Evolutionary conservation across 257 asterid genomes (phyloP).

Genomic region (Rehmannia glutinosa): DNA sequence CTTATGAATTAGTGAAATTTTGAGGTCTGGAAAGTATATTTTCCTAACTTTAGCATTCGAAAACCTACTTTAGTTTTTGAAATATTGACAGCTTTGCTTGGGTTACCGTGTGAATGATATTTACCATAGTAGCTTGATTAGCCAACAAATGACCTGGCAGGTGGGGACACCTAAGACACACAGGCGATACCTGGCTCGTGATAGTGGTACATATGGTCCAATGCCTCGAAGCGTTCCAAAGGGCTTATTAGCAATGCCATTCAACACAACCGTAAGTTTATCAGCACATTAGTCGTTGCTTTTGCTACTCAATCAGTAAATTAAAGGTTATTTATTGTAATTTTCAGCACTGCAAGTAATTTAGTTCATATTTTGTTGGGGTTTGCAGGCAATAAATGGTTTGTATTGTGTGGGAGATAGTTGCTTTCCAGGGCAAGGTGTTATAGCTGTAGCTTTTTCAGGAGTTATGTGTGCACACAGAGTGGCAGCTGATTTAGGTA

Average conservation of each 20-base stretch:
- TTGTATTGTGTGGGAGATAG: conserved; percentile 98
- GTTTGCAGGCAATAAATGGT: conserved; percentile 73
- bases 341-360: conserved; percentile 11
- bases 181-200: conserved; percentile 91
- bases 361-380: conserved; percentile 17
- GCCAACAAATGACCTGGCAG: no score
- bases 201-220: conserved; percentile 97
- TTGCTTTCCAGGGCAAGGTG: conserved; percentile 99
- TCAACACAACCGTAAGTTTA: conserved; percentile 82
- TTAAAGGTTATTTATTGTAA: not conserved
- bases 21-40: not conserved
- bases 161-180: conserved; percentile 99
- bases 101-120: no score
- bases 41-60: no score
- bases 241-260: conserved; percentile 95
- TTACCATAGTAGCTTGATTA: no score
- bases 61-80: no score
- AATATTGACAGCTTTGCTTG: no score
- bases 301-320: not conserved
- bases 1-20: not conserved
- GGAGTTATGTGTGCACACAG: conserved; percentile 99
- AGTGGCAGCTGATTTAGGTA: conserved; percentile 95
- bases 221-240: conserved; percentile 82
- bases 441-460: conserved; percentile 94
- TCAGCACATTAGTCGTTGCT: not conserved